Evolutionary conservation across 345 rosid species (phyloP), one percentile per base, ranked within the genome.

Genomic region (Eucalyptus curtisii): DNA sequence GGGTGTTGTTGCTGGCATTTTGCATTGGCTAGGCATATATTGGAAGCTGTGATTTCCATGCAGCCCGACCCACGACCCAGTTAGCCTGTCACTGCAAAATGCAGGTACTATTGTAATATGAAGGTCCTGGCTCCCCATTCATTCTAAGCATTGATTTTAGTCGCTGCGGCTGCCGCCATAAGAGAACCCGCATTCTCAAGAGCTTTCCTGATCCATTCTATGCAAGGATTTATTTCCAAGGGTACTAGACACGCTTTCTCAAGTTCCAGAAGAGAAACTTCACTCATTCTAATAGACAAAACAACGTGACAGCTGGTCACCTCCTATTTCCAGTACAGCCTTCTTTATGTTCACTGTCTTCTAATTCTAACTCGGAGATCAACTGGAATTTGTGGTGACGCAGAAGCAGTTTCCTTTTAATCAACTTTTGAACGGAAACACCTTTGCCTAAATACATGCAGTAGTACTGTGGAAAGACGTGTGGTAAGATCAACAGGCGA

Each of bases 31-130:
- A 45, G 91, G 91, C 30, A 91, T 96, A 42, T 95, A 95, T 40
- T 97, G 99, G 99, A 97, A 96, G 95, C 99, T 96, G 50, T 97
- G 89, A 92, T 40, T 59, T 76, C 45, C 30, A 10, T 76, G 12
- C 5, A 2, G 40, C 8, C 47, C 15, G 7, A 76, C 47, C 82
- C 82, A 3, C 30, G 1, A 76, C 82, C 47, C 12, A 40, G 47
- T 76, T 76, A 40, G 30, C 82, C 15, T 76, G 82, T 76, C 27
- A 20, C 82, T 40, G 82, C 82, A 76, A 40, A 76, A 76, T 40
- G 82, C 47, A 20, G 30, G 47, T 40, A 76, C 3, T 10, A 20
- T 76, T 76, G 47, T 76, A 3, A 76, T 76, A 20, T 76, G 47
- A 76, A 76, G 82, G 2, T 40, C 11, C 82, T 40, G 47, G 47